Base-by-base conservation (phyloP, 176 grass and related monocot genomes). In the Cymbopogon citratus region DNA sequence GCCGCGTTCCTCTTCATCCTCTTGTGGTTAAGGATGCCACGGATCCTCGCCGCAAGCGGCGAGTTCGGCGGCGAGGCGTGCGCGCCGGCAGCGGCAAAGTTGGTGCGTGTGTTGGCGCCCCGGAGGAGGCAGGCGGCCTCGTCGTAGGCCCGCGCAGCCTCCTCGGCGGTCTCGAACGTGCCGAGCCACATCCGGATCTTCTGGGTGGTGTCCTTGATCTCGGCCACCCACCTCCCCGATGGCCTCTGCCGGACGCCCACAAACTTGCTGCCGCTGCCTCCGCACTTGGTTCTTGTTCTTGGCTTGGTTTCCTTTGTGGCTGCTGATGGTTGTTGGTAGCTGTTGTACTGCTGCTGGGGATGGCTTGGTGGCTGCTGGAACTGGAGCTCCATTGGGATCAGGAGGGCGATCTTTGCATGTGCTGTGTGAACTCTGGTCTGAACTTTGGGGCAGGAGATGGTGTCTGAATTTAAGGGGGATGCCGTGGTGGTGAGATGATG, bases 111-210 rank as follows among this genome's bases (percentile, higher is more conserved):
- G 84, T 92, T 92, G 8, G 90, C 83, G 5, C 90, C 90, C 3
- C 90, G 11, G 75, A 92, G 87, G 76, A 92, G 90, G 46, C 84
- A 92, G 5, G 90, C 90, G 3, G 90, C 90, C 76, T 92, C 90
- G 29, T 92, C 90, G 46, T 92, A 92, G 56, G 90, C 87, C 18
- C 80, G 76, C 0, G 90, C 90, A 0, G 90, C 90, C 71, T 86
- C 90, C 84, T 92, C 90, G 23, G 87, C 87, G 1, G 90, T 92
- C 87, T 92, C 84, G 29, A 92, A 92, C 6, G 90, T 92, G 80
- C 90, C 90, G 2, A 92, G 90, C 90, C 90, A 92, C 87, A 92
- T 66, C 84, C 90, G 73, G 21, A 92, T 81, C 66, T 92, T 92
- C 66, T 84, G 80, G 0, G 90, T 89, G 35, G 87, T 89, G 87